Percentiles rank a stretch among this genome's conserved stretches.
phyloP scores from a whole-genome alignment of 352 stramenopile species.

The Stramenopiles sp. region DNA sequence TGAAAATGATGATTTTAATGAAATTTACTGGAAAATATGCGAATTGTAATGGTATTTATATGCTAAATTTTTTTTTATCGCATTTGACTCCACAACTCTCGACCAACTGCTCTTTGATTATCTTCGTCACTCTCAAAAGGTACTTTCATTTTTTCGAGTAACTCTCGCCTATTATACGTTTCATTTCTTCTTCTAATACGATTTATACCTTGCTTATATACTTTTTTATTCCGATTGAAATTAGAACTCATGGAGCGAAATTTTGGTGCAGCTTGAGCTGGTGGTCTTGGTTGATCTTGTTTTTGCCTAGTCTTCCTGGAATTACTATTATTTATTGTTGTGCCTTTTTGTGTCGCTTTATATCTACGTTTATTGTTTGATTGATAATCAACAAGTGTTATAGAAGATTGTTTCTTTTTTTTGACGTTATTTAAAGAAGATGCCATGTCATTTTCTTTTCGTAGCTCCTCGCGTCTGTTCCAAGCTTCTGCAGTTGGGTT shows the following conservation, averaged over 20 bases:
- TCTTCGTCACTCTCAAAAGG: too few species aligned
- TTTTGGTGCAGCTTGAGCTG: neutral
- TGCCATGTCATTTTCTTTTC: too few species aligned
- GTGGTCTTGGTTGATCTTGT: neutral
- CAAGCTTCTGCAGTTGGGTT: neutral
- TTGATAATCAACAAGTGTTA: too few species aligned
- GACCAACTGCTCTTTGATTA: too few species aligned
- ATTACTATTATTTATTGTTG: neutral
- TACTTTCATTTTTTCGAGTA: too few species aligned
- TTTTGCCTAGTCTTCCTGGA: neutral
- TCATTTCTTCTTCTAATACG: neutral
- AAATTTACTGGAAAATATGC: too few species aligned
- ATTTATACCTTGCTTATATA: neutral
- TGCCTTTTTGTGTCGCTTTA: neutral
- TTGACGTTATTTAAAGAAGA: too few species aligned
- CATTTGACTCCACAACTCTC: too few species aligned
- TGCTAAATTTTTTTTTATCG: too few species aligned
- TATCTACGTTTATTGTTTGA: neutral
- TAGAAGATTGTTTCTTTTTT: too few species aligned
- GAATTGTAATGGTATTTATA: too few species aligned
- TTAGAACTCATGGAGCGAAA: neutral
- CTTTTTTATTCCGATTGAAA: neutral
- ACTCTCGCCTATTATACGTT: neutral
- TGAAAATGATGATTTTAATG: too few species aligned
- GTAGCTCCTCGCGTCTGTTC: neutral